Percentiles rank a stretch among this genome's conserved stretches.
Evolutionary conservation across 495 filamentous ascomycete genomes (phyloP).

Genomic region (Neurospora hispaniola): DNA sequence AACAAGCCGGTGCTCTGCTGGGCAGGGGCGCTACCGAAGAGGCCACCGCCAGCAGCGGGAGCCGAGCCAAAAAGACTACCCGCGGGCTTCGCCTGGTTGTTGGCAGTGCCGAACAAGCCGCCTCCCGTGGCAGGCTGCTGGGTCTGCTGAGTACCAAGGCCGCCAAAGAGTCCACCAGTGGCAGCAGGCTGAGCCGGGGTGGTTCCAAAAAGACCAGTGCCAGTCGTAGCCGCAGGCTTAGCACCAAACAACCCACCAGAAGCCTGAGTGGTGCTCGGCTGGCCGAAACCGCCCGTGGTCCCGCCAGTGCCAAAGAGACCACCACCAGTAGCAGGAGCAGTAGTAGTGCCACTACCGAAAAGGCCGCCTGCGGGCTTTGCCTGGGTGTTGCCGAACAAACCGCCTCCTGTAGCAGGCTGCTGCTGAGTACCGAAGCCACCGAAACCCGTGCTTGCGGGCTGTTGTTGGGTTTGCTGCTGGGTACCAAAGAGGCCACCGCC

Average conservation of each 20-base stretch:
- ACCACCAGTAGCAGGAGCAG: conserved; percentile 21
- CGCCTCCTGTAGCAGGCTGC: conserved; percentile 30
- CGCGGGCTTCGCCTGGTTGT: conserved; percentile 32
- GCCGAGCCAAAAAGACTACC: conserved; percentile 42
- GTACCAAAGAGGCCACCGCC: conserved; percentile 41
- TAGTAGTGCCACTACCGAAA: conserved; percentile 33
- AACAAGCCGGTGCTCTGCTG: conserved; percentile 34
- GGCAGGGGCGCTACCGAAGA: conserved; percentile 39
- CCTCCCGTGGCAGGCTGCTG: conserved; percentile 29
- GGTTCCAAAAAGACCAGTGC: conserved; percentile 15
- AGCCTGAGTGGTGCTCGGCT: conserved; percentile 18
- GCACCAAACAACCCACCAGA: conserved; percentile 51
- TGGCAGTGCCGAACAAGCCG: conserved; percentile 49
- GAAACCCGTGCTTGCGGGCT: conserved; percentile 11
- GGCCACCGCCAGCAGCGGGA: conserved; percentile 23
- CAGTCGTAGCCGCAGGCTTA: conserved; percentile 35
- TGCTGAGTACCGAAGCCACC: conserved; percentile 18
- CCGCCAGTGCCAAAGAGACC: conserved; percentile 34
- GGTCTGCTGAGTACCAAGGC: conserved; percentile 40
- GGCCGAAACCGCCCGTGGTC: conserved; percentile 25
- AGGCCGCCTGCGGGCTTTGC: conserved; percentile 31
- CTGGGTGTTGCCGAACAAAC: conserved; percentile 53
- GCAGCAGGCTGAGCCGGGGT: conserved; percentile 22
- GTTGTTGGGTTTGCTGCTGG: conserved; percentile 6
- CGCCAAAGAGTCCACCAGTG: conserved; percentile 42